phyloP scores from a whole-genome alignment of 2,329 filamentous ascomycete genomes.

The Curvularia sp. region DNA sequence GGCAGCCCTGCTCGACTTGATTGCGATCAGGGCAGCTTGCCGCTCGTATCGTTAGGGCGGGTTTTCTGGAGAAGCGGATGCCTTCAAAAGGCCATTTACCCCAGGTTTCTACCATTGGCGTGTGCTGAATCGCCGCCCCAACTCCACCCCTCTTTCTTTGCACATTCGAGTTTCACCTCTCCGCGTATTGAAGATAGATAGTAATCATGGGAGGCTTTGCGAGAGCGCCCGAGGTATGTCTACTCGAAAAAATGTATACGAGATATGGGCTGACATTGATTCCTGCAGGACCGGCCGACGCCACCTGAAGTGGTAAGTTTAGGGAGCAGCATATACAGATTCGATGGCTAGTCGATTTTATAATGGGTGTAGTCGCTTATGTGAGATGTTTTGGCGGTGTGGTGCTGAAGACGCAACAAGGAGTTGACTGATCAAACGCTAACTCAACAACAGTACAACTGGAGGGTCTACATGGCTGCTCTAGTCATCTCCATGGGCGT shows the following conservation, averaged over 20 bases:
- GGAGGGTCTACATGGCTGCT: conserved; percentile 58
- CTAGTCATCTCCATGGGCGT: conserved; percentile 59
- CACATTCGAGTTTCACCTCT: neutral
- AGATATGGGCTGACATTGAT: neutral
- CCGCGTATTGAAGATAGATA: neutral
- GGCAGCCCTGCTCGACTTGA: conserved; percentile 20
- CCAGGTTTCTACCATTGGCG: conserved; percentile 23
- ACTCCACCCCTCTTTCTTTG: neutral
- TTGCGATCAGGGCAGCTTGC: conserved; percentile 17
- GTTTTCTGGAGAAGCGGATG: conserved; percentile 31
- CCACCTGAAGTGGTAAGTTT: conserved; percentile 58
- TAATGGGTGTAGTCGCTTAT: no score
- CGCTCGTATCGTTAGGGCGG: conserved; percentile 18
- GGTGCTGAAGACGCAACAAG: neutral
- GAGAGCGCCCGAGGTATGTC: conserved; percentile 55
- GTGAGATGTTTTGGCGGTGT: neutral
- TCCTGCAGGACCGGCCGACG: conserved; percentile 58
- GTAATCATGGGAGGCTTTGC: conserved; percentile 50
- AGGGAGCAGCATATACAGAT: no score
- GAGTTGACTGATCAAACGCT: conserved; percentile 12
- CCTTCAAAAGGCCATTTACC: conserved; percentile 32
- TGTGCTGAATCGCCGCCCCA: neutral
- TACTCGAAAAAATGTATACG: neutral
- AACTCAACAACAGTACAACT: conserved; percentile 53
- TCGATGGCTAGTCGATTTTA: neutral